phyloP scores from a whole-genome alignment of 1,284 basidiomycete genomes.

The Trichosporon ovoides region DNA sequence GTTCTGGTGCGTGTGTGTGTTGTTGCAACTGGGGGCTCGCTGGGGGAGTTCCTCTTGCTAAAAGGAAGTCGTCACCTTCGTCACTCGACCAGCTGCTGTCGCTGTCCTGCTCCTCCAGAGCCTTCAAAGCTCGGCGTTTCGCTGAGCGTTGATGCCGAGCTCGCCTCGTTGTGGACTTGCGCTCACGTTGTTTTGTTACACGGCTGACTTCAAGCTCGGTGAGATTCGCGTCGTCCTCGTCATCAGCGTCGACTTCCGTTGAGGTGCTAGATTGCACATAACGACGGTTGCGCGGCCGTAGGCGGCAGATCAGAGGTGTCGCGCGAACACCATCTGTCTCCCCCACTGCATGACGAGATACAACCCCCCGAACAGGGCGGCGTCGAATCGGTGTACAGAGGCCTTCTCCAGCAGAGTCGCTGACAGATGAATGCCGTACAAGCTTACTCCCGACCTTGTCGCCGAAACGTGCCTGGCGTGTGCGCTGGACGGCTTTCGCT shows the following conservation, averaged over 20 bases:
- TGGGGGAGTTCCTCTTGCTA: not conserved
- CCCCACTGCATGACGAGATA: not conserved
- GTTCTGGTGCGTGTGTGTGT: too few relatives aligned
- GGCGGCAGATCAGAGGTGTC: slow-evolving; percentile 54
- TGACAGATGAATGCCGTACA: slow-evolving; percentile 26
- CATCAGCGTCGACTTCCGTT: slow-evolving; percentile 50
- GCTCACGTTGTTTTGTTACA: too few relatives aligned
- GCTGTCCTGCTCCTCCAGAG: slow-evolving; percentile 18
- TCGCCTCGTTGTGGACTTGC: not conserved
- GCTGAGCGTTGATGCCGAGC: slow-evolving; percentile 23
- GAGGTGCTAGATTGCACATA: slow-evolving; percentile 22
- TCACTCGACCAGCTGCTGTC: not conserved
- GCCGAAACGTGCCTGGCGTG: slow-evolving; percentile 32
- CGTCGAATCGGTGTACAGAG: not conserved
- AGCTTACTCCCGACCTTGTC: slow-evolving; percentile 25
- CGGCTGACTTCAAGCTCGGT: not conserved
- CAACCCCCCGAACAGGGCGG: not conserved
- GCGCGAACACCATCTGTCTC: slow-evolving; percentile 24
- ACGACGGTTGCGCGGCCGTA: slow-evolving; percentile 28
- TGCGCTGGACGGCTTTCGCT: slow-evolving; percentile 23
- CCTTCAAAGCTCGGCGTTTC: slow-evolving; percentile 28
- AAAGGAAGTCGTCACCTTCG: not conserved
- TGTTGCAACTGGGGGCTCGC: not conserved
- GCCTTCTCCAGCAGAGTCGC: not conserved
- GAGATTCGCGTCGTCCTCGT: slow-evolving; percentile 42